These are phyloP conservation scores for Sechiopsis laciniata DNA, from an alignment of 306 rosid genomes.

Conservation along the genomic window DNA sequence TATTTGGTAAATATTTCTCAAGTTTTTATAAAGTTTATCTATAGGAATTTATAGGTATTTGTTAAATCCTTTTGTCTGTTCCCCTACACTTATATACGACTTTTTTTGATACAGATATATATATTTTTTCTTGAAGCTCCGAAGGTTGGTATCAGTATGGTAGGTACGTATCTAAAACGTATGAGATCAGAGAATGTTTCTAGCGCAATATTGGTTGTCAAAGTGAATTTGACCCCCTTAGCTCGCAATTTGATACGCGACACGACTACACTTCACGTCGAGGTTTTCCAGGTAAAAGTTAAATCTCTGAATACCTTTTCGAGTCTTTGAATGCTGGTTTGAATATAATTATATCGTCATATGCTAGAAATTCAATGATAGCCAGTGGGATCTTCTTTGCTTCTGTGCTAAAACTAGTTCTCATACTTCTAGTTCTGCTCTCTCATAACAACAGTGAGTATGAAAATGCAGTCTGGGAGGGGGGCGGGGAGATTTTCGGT, in stretches of 20 bases:
- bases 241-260: conserved; percentile 41
- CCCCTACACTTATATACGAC: not conserved
- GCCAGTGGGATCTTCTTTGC: not conserved
- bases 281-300: conserved; percentile 66
- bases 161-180: conserved; percentile 50
- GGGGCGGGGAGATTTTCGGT: too few species aligned
- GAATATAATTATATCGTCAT: not conserved
- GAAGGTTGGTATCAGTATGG: conserved; percentile 51
- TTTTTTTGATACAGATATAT: conserved; percentile 43
- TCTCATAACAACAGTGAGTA: not conserved
- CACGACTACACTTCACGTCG: conserved; percentile 49
- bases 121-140: conserved; percentile 62
- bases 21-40: not conserved
- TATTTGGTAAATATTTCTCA: not conserved
- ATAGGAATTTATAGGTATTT: conserved; percentile 2
- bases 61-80: conserved; percentile 1
- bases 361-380: not conserved
- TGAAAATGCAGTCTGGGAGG: not conserved
- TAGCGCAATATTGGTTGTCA: conserved; percentile 58
- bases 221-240: conserved; percentile 47
- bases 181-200: conserved; percentile 63
- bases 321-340: not conserved
- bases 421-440: not conserved
- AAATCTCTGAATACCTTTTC: not conserved
- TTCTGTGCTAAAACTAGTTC: conserved; percentile 1